Base-by-base conservation (phyloP, 1,139 yeast species). In the Magnusiomyces tetraspermus region DNA sequence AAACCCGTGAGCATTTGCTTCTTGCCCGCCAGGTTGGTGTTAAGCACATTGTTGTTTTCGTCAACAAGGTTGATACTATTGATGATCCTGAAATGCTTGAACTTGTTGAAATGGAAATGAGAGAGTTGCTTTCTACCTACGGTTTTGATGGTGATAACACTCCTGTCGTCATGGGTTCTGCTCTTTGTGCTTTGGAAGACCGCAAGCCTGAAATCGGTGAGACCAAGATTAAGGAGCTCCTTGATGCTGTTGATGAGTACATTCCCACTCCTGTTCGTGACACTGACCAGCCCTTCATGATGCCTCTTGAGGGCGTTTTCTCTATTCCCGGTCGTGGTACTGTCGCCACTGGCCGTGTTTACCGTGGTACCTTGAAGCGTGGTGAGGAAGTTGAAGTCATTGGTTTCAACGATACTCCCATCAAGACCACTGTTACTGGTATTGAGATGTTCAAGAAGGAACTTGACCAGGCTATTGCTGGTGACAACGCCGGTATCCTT, bases 11-110 rank as follows among this genome's bases (percentile, higher is more conserved):
- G 77, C 98, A 92, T 76, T 79, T 92, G 77, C 77, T 92, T 73
- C 83, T 92, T 69, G 98, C 98, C 60, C 89, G 97, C 79, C 98
- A 92, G 78, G 97, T 92, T 69, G 99, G 99, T 80, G 96, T 92
- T 63, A 95, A 92, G 76, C 80, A 89, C 75, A 82, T 92, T 71
- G 97, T 92, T 72, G 99, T 92, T 52, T 92, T 86, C 65, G 97
- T 94, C 59, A 92, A 92, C 85, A 92, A 92, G 79, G 94, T 92
- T 64, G 98, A 92, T 72, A 86, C 96, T 62, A 82, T 92, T 69
- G 97, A 92, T 70, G 99, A 92, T 72, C 95, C 95, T 61, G 99
- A 92, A 78, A 94, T 92, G 97, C 80, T 92, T 73, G 99, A 94
- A 77, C 84, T 94, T 66, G 99, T 94, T 63, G 98, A 92, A 77